A percentile compares a stretch with the other conserved stretches of the same genome.
Conservation (phyloP, 768 basidiomycete genomes). For the Suillus clintonianus region DNA sequence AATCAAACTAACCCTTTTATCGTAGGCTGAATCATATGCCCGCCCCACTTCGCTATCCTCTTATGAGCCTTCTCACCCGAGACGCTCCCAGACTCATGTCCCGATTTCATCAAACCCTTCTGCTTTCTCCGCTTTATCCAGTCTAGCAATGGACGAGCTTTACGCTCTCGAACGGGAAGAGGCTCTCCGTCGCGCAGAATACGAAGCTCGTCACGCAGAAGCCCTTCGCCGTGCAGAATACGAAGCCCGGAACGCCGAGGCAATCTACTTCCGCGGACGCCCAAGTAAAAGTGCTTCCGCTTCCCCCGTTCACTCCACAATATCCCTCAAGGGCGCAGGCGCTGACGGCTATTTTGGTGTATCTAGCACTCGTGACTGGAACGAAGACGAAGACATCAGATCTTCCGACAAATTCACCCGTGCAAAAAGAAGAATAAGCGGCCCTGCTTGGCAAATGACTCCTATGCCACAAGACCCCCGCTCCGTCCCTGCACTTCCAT, state of each 20-base stretch:
- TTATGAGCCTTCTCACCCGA: slow-evolving; percentile 39
- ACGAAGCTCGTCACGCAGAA: slow-evolving; percentile 75
- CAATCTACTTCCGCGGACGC: slow-evolving; percentile 36
- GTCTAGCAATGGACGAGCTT: slow-evolving; percentile 84
- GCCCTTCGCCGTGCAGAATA: slow-evolving; percentile 65
- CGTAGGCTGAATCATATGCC: slow-evolving; percentile 58
- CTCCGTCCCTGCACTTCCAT: slow-evolving; percentile 14
- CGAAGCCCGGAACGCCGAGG: slow-evolving; percentile 52
- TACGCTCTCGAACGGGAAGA: slow-evolving; percentile 88
- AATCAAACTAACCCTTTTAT: slow-evolving; percentile 19
- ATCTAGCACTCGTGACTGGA: slow-evolving; percentile 39
- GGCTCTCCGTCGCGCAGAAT: slow-evolving; percentile 82
- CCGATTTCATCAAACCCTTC: slow-evolving; percentile 36
- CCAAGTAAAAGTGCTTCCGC: slow-evolving; percentile 69
- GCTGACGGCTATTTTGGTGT: slow-evolving; percentile 45
- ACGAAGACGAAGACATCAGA: slow-evolving; percentile 29
- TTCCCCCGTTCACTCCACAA: slow-evolving; percentile 46
- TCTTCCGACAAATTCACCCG: slow-evolving; percentile 26
- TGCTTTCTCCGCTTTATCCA: slow-evolving; percentile 70
- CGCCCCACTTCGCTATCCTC: slow-evolving; percentile 54
- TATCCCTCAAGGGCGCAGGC: slow-evolving; percentile 18
- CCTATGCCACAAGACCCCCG: slow-evolving; percentile 39
- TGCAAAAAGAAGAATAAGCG: slow-evolving; percentile 50
- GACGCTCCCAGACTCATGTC: slow-evolving; percentile 28
- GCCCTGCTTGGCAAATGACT: slow-evolving; percentile 57